Evolutionary conservation across 2,329 filamentous ascomycete species (phyloP), one percentile per base, ranked within the genome.

Genomic region (Gaeumannomyces sp.): DNA sequence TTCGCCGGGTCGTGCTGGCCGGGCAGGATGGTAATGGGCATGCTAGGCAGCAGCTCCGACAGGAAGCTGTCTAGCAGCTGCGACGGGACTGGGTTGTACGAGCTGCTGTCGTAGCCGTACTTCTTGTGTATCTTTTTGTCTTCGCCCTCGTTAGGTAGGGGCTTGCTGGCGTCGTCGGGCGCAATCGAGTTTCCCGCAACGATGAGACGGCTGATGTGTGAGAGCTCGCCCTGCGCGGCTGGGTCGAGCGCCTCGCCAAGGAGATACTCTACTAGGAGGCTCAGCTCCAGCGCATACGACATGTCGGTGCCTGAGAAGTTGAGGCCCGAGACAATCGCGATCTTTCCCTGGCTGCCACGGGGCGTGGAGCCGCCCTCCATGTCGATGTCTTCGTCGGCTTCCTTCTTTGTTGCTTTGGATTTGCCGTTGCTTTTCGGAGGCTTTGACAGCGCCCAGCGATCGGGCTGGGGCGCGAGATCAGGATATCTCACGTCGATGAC

Each of bases 21-120:
- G 0, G 96, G 92, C 67, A 99, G 84, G 25, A 99, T 80, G 0
- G 95, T 99, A 64, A 99, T 82, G 4, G 95, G 93, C 31, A 99
- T 86, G 22, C 89, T 90, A 1, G 93, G 93, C 3, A 99, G 85
- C 16, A 99, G 81, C 60, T 89, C 84, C 1, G 89, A 81, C 45
- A 99, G 84, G 74, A 97, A 95, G 7, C 85, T 83, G 78, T 99
- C 95, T 45, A 99, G 84, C 60, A 91, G 88, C 65, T 90, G 87
- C 3, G 92, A 93, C 0, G 95, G 95, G 1, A 90, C 81, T 1
- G 94, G 83, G 73, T 99, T 97, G 80, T 97, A 99, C 0, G 90
- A 78, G 64, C 89, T 88, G 65, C 91, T 87, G 75, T 99, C 95
- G 78, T 98, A 98, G 66, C 95, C 94, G 77, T 97, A 98, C 74